phyloP scores from a whole-genome alignment of 202 grass and related monocot species.

The Panicum hallii region DNA sequence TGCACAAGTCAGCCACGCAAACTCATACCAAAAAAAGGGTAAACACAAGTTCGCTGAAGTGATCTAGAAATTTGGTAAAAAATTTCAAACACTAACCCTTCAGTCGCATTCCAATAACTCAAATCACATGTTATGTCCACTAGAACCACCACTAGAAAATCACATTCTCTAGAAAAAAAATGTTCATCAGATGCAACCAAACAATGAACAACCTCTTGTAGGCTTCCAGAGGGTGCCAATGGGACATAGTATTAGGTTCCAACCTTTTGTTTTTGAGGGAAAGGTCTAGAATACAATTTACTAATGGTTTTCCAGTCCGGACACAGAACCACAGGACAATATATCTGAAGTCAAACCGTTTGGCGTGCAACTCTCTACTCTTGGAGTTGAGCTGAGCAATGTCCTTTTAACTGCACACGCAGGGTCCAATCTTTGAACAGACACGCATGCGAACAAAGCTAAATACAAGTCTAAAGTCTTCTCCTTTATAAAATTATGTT shows the following conservation, averaged over 20 bases:
- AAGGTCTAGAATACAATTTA: constrained; percentile 1
- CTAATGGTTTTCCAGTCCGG: background rate
- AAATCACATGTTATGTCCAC: background rate
- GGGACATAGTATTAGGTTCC: background rate
- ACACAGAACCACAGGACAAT: background rate
- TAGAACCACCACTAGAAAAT: background rate
- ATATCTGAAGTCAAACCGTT: constrained; percentile 36
- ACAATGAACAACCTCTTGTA: background rate
- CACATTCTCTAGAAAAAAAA: background rate
- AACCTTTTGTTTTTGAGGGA: background rate
- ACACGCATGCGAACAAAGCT: constrained; percentile 9
- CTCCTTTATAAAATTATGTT: background rate
- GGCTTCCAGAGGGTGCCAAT: background rate
- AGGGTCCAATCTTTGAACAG: constrained; percentile 36
- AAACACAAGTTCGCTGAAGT: background rate
- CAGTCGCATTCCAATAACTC: background rate
- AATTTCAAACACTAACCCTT: background rate
- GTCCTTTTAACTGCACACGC: background rate
- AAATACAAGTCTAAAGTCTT: background rate
- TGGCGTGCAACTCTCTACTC: background rate
- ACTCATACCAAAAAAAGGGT: background rate
- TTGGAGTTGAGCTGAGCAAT: background rate
- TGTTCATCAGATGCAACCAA: background rate
- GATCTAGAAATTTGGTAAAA: background rate
- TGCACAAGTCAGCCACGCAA: background rate